Base-by-base conservation (phyloP, 352 stramenopile species). In the Pythium insidiosum region DNA sequence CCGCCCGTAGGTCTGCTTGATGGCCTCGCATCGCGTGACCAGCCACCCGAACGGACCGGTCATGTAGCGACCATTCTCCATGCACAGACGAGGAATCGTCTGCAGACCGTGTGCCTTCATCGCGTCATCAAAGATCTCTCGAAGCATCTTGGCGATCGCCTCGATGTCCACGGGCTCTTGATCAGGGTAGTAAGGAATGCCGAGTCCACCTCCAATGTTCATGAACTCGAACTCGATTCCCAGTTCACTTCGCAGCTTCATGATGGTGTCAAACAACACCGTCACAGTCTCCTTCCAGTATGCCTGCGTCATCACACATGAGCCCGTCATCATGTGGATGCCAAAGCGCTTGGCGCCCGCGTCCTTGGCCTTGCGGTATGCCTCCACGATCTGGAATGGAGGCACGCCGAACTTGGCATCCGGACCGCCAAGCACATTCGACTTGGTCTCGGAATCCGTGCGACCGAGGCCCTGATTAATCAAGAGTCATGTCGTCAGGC, bases 321-420 rank as follows among this genome's bases (percentile, higher is more conserved):
- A 92, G 23, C 84, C 84, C 18, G 84, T 95, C 84, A 95, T 95
- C 83, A 95, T 95, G 68, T 95, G 84, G 45, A 95, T 92, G 38
- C 84, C 84, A 56, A 95, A 95, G 45, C 81, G 76, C 26, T 63
- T 94, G 28, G 83, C 76, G 15, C 84, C 84, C 1, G 72, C 69
- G 29, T 73, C 68, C 53, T 93, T 66, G 6, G 84, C 84, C 49
- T 77, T 77, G 50, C 76, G 76, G 59, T 95, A 95, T 23, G 80
- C 83, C 28, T 94, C 80, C 13, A 93, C 67, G 39, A 95, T 90
- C 61, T 95, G 76, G 58, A 90, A 93, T 6, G 75, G 78, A 12
- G 82, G 61, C 15, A 95, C 81, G 35, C 84, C 84, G 50, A 95
- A 95, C 70, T 95, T 95, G 58, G 84, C 84, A 52, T 91, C 66